Percentiles rank a stretch among this genome's conserved stretches.
phyloP scores from a whole-genome alignment of 2,329 filamentous ascomycete genomes.

The Sporothrix pallida region DNA sequence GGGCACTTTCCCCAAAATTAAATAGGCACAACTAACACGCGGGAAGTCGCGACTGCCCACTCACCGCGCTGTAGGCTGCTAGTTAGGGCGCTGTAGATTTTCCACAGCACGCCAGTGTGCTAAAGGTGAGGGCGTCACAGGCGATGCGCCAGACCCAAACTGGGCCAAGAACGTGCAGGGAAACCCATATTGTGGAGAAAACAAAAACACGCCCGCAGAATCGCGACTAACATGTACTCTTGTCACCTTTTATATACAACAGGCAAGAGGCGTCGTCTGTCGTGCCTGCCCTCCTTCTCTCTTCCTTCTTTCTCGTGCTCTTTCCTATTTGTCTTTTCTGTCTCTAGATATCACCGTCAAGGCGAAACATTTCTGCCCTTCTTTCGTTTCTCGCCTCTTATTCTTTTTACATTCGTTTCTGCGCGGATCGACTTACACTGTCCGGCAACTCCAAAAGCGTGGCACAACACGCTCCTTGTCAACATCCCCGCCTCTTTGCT shows the following conservation, averaged over 20 bases:
- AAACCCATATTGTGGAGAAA: constrained; percentile 27
- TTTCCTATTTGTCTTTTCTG: not conserved
- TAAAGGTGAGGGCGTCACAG: no score
- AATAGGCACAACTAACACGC: constrained; percentile 14
- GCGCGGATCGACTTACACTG: not conserved
- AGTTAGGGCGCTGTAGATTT: not conserved
- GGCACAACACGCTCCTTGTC: constrained; percentile 3
- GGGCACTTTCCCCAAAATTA: constrained; percentile 18
- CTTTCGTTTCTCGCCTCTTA: not conserved
- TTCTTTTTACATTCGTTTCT: not conserved
- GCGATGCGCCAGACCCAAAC: constrained; percentile 2
- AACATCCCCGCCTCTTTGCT: not conserved
- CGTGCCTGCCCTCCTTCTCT: not conserved
- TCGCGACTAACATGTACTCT: constrained; percentile 26
- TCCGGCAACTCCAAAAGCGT: not conserved
- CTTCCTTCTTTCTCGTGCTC: not conserved
- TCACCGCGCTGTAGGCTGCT: not conserved
- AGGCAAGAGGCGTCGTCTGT: constrained; percentile 10
- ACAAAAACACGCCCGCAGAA: constrained; percentile 29
- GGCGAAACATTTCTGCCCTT: not conserved
- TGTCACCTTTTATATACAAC: constrained; percentile 22
- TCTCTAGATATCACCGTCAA: not conserved
- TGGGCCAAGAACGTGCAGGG: constrained; percentile 9
- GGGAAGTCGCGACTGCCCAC: constrained; percentile 23
- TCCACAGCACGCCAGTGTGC: not conserved